phyloP scores from a whole-genome alignment of 345 rosid species.

The Salix dunnii region DNA sequence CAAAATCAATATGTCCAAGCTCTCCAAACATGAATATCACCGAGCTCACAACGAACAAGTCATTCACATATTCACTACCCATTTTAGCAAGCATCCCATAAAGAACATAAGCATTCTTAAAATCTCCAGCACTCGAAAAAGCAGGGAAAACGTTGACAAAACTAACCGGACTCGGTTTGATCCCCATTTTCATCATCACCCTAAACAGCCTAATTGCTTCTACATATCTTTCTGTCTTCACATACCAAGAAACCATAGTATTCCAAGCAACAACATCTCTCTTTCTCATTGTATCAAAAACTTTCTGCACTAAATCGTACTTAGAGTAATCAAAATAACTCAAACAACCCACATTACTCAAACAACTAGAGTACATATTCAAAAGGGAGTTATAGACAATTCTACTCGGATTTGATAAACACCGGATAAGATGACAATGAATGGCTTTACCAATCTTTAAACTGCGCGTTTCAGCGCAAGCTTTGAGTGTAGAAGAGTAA shows the following conservation, averaged over 20 bases:
- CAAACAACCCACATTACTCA: conserved; percentile 27
- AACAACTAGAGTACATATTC: conserved; percentile 71
- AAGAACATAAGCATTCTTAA: conserved; percentile 46
- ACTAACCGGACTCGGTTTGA: conserved; percentile 65
- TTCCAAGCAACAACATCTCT: conserved; percentile 83
- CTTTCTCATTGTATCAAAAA: conserved; percentile 59
- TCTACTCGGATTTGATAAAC: conserved; percentile 59
- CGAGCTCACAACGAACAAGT: conserved; percentile 70
- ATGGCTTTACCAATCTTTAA: conserved; percentile 59
- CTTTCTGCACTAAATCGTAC: conserved; percentile 55
- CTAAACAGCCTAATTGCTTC: conserved; percentile 57
- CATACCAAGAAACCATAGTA: conserved; percentile 75
- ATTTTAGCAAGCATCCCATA: conserved; percentile 62
- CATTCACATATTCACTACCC: conserved; percentile 57
- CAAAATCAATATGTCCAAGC: conserved; percentile 54
- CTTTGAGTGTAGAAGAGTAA: conserved; percentile 82
- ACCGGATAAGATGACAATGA: conserved; percentile 76
- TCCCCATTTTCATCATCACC: conserved; percentile 61
- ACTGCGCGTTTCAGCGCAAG: conserved; percentile 59
- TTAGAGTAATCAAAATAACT: conserved; percentile 23
- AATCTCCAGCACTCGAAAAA: conserved; percentile 40
- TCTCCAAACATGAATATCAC: conserved; percentile 64
- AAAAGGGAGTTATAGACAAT: conserved; percentile 72
- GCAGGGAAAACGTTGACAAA: conserved; percentile 84
- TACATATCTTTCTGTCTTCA: conserved; percentile 51